These are phyloP conservation scores for Zoysia japonica DNA, from an alignment of 176 grass and related monocot species.

Conservation along the genomic window DNA sequence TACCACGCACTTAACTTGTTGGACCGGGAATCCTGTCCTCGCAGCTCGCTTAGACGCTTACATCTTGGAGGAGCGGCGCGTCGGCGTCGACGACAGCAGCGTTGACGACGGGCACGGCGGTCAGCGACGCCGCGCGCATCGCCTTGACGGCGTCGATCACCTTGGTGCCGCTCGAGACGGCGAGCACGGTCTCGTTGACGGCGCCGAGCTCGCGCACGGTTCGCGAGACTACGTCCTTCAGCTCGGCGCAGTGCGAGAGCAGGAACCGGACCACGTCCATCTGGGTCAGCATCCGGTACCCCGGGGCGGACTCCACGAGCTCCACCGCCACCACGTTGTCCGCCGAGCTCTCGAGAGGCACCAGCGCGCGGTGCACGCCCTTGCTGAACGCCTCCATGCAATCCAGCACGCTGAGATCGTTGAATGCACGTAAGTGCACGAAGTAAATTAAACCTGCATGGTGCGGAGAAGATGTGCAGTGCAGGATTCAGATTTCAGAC, in stretches of 20 bases:
- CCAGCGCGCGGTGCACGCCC: conserved; percentile 79
- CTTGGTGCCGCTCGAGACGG: conserved; percentile 44
- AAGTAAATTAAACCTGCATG: too few relatives aligned
- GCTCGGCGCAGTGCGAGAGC: conserved; percentile 37
- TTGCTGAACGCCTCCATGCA: conserved; percentile 95
- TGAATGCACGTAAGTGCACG: too few relatives aligned
- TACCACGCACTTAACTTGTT: too few relatives aligned
- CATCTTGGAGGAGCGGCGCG: conserved; percentile 55
- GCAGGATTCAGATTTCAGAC: not conserved
- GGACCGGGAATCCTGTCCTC: too few relatives aligned
- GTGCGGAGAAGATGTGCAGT: too few relatives aligned
- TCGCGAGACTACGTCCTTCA: conserved; percentile 55
- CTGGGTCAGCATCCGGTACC: conserved; percentile 85
- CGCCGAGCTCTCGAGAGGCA: conserved; percentile 73
- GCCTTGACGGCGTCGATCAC: conserved; percentile 65
- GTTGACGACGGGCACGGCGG: conserved; percentile 82
- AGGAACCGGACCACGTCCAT: conserved; percentile 89
- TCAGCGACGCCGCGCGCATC: conserved; percentile 67
- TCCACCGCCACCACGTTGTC: conserved; percentile 55
- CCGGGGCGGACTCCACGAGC: conserved; percentile 65
- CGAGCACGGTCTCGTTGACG: conserved; percentile 58
- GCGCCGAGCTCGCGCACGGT: conserved; percentile 59
- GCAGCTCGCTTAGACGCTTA: conserved; percentile 2
- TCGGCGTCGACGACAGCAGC: not conserved
- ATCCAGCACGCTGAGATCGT: conserved; percentile 61